Percentiles rank a stretch among this genome's conserved stretches.
These are phyloP conservation scores for Cryptococcus deneoformans DNA, from an alignment of 1,284 basidiomycete genomes.

Conservation along the genomic window DNA sequence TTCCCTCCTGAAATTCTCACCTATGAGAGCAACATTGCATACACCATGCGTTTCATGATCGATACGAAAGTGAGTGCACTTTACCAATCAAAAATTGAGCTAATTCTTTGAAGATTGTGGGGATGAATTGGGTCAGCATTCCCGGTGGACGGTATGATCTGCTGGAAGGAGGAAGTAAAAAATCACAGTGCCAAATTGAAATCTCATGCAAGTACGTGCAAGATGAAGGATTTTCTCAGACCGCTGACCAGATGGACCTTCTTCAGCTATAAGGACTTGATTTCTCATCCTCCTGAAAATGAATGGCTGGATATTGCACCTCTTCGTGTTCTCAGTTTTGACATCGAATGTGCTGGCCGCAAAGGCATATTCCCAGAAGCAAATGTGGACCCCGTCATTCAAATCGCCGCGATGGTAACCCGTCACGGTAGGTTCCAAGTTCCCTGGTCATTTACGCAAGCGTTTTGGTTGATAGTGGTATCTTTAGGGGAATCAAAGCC, in stretches of 20 bases:
- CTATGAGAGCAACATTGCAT: conserved; percentile 89
- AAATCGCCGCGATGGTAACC: conserved; percentile 97
- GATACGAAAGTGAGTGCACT: conserved; percentile 69
- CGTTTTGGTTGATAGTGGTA: conserved; percentile 6
- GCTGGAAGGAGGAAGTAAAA: conserved; percentile 57
- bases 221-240: neutral
- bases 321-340: conserved; percentile 86
- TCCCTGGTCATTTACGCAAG: neutral
- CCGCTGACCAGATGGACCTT: neutral
- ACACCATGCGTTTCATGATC: conserved; percentile 90
- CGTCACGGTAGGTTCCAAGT: conserved; percentile 66
- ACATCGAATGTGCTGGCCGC: conserved; percentile 94
- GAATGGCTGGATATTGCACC: conserved; percentile 88
- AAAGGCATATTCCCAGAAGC: conserved; percentile 95
- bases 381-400: conserved; percentile 84
- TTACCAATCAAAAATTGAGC: neutral
- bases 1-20: conserved; percentile 65
- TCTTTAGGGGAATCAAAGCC: conserved; percentile 75
- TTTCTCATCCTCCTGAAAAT: conserved; percentile 84
- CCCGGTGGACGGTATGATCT: conserved; percentile 75
- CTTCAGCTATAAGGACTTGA: conserved; percentile 70
- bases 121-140: conserved; percentile 97
- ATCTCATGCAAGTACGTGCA: conserved; percentile 64
- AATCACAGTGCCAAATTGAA: conserved; percentile 84
- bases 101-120: conserved; percentile 67